Base-by-base conservation (phyloP, 768 basidiomycete species). In the Mycena epipterygia region DNA sequence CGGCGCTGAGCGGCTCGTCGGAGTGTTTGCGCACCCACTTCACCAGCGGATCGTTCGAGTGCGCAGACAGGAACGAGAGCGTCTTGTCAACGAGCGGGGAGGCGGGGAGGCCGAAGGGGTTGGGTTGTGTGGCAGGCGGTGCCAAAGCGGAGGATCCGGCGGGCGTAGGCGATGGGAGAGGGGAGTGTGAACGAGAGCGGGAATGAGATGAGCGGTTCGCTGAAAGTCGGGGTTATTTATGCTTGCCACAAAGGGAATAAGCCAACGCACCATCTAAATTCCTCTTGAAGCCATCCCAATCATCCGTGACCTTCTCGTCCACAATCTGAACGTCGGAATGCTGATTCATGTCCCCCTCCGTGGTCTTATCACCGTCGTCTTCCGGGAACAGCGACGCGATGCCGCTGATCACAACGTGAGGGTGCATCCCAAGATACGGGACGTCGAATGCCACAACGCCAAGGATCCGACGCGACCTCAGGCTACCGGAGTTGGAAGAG, bases 371-470 rank as follows among this genome's bases (percentile, higher is more conserved):
- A 61, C 57, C 78, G 64, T 61, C 76, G 63, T 73, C 75, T 9
- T 82, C 79, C 0, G 85, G 82, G n/a, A 89, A 79, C 9, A 90
- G 77, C 4, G 88, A 89, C 6, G 88, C 87, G 42, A 90, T 83
- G 2, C 89, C 89, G 63, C 81, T 87, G 68, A 89, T 77, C 16
- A 89, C 85, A 53, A 90, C 89, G 69, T 89, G 89, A 0, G 89
- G 89, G 68, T 90, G 89, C 87, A 90, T 88, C 7, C 89, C 89
- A 14, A 90, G 83, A 69, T 84, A 89, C 17, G 89, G 89, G 0
- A 85, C 87, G 75, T 90, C 89, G 72, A 89, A 89, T 8, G 88
- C 88, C n/a, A 90, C 72, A 21, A 90, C 75, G 21, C 87, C 89
- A 2, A 89, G 72, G 44, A 89, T 87, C 7, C 88, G 84, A 37